phyloP scores from a whole-genome alignment of 345 rosid species.

The Aquilaria yunnanensis region DNA sequence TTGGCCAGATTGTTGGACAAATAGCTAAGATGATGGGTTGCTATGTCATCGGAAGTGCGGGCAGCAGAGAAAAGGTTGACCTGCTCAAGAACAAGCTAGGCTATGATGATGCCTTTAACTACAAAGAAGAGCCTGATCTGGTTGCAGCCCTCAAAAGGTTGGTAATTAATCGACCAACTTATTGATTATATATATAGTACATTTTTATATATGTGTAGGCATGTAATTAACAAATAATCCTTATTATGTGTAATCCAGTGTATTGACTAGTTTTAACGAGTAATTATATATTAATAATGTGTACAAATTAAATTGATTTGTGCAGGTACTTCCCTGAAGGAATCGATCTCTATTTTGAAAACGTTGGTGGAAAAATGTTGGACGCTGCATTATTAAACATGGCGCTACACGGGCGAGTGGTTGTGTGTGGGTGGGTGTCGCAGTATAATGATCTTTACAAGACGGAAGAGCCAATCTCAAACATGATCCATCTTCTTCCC shows the following conservation, averaged over 20 bases:
- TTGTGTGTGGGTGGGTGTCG: constrained; percentile 48
- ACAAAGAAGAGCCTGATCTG: constrained; percentile 51
- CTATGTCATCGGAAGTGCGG: constrained; percentile 51
- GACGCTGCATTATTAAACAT: constrained; percentile 42
- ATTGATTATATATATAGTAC: too few species aligned
- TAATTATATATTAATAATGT: too few species aligned
- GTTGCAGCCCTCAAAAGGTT: constrained; percentile 59
- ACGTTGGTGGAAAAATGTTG: constrained; percentile 46
- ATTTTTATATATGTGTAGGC: too few species aligned
- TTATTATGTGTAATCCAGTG: too few species aligned
- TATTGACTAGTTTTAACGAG: too few species aligned
- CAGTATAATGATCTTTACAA: constrained; percentile 23
- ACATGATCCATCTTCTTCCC: constrained; percentile 16
- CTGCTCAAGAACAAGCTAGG: constrained; percentile 55
- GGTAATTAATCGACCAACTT: not conserved
- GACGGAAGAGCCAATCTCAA: constrained; percentile 17
- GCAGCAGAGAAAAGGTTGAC: constrained; percentile 49
- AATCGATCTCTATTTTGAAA: constrained; percentile 47
- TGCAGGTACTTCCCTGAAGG: constrained; percentile 28
- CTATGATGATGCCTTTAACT: constrained; percentile 70
- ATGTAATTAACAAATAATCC: too few species aligned
- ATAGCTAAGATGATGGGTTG: constrained; percentile 46
- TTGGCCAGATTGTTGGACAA: constrained; percentile 62
- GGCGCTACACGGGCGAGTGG: constrained; percentile 33
- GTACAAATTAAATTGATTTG: too few species aligned